Conservation (phyloP, 352 stramenopile genomes). For the Salisapilia sapeloensis region DNA sequence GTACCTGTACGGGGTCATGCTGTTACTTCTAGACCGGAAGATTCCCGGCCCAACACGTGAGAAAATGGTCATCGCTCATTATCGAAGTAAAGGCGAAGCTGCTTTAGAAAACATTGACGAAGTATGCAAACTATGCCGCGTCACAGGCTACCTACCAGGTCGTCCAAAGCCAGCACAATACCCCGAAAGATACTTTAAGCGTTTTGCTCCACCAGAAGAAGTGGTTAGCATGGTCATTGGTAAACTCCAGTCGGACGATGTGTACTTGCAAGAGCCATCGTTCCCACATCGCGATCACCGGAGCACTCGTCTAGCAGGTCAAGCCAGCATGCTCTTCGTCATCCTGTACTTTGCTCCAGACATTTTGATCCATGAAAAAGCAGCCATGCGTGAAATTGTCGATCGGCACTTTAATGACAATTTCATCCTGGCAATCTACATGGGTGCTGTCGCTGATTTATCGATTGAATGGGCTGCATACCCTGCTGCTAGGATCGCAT, state of each 20-base stretch:
- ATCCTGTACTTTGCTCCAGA: slow-evolving; percentile 89
- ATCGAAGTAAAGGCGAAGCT: slow-evolving; percentile 78
- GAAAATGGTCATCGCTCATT: slow-evolving; percentile 85
- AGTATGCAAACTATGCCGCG: slow-evolving; percentile 81
- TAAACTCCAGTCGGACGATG: slow-evolving; percentile 88
- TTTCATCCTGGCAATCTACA: slow-evolving; percentile 91
- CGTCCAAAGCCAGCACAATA: slow-evolving; percentile 76
- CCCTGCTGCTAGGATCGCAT: slow-evolving; percentile 71
- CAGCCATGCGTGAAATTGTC: slow-evolving; percentile 89
- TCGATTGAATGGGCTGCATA: slow-evolving; percentile 87
- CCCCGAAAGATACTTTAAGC: slow-evolving; percentile 79
- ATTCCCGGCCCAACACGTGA: slow-evolving; percentile 81
- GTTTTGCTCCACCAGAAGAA: slow-evolving; percentile 72
- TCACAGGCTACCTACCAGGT: slow-evolving; percentile 77
- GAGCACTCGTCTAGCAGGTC: slow-evolving; percentile 76
- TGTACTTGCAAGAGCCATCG: slow-evolving; percentile 84
- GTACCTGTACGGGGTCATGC: slow-evolving; percentile 91
- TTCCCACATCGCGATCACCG: slow-evolving; percentile 89
- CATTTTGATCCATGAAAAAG: slow-evolving; percentile 83
- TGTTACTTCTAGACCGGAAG: slow-evolving; percentile 87
- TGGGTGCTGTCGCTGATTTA: slow-evolving; percentile 87
- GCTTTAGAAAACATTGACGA: slow-evolving; percentile 83
- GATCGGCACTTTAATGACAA: slow-evolving; percentile 95
- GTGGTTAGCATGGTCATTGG: slow-evolving; percentile 88
- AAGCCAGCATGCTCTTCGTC: slow-evolving; percentile 92